A percentile compares a stretch with the other conserved stretches of the same genome.
These are phyloP conservation scores for Puccinia coronata DNA, from an alignment of 1,284 basidiomycete species.

Conservation along the genomic window DNA sequence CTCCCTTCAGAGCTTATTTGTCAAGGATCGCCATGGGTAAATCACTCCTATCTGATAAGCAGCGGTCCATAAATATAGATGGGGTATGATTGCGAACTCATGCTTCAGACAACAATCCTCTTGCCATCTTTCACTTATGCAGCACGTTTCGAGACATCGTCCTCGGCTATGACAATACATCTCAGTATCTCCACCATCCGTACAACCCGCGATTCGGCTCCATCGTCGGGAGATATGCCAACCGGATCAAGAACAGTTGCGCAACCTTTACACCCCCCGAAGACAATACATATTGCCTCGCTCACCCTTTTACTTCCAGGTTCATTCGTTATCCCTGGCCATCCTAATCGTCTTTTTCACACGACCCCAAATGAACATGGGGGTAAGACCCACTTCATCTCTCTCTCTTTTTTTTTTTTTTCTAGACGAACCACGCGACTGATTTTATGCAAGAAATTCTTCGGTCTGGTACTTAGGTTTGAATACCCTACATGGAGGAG, in stretches of 20 bases:
- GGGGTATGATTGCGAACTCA: no score
- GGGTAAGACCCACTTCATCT: neutral
- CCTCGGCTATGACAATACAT: conserved; percentile 57
- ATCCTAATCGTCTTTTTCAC: conserved; percentile 40
- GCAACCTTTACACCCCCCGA: conserved; percentile 9
- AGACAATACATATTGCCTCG: conserved; percentile 25
- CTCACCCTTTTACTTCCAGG: conserved; percentile 41
- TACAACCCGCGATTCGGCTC: conserved; percentile 56
- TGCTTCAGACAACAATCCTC: no score
- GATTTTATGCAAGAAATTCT: neutral
- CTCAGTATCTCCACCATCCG: conserved; percentile 55
- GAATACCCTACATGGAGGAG: conserved; percentile 45
- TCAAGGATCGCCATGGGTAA: conserved; percentile 47
- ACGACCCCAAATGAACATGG: conserved; percentile 51
- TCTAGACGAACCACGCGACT: neutral
- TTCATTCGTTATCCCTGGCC: conserved; percentile 45
- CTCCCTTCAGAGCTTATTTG: conserved; percentile 36
- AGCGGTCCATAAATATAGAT: no score
- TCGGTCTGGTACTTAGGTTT: neutral
- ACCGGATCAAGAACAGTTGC: conserved; percentile 51
- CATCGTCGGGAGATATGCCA: conserved; percentile 53
- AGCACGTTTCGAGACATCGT: conserved; percentile 49
- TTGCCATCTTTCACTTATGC: no score
- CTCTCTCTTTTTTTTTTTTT: neutral
- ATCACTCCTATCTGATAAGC: neutral